phyloP scores from a whole-genome alignment of 2,329 filamentous ascomycete species.

The Ambrosiella xylebori region DNA sequence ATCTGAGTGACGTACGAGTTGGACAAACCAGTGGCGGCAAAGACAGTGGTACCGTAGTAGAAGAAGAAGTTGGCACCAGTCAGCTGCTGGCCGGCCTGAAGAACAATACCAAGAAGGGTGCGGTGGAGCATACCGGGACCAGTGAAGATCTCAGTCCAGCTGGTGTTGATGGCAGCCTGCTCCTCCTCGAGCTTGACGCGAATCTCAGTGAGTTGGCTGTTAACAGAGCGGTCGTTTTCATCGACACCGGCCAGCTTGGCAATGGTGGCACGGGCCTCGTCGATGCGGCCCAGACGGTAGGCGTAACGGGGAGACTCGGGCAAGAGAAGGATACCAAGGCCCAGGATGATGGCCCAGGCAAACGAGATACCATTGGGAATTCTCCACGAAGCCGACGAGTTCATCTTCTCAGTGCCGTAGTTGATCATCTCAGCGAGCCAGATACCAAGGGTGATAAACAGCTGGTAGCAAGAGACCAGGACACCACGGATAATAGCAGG shows the following conservation, averaged over 20 bases:
- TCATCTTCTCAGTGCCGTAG: conserved; percentile 36
- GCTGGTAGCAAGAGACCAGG: conserved; percentile 47
- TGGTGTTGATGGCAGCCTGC: conserved; percentile 28
- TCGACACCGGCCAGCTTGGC: conserved; percentile 28
- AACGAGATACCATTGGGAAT: conserved; percentile 42
- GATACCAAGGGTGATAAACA: conserved; percentile 54
- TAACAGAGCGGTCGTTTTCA: conserved; percentile 24
- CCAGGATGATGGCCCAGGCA: conserved; percentile 36
- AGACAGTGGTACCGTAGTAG: conserved; percentile 49
- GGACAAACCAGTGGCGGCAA: conserved; percentile 43
- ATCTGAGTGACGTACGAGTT: conserved; percentile 53
- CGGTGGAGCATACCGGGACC: conserved; percentile 49
- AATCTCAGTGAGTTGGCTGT: conserved; percentile 34
- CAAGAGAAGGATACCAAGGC: conserved; percentile 32
- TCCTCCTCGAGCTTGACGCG: conserved; percentile 33
- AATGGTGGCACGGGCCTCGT: conserved; percentile 32
- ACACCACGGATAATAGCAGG: conserved; percentile 47
- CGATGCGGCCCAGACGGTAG: conserved; percentile 28
- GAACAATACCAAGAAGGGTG: conserved; percentile 40
- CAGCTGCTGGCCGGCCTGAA: conserved; percentile 51
- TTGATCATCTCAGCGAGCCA: conserved; percentile 41
- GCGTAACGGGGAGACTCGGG: conserved; percentile 38
- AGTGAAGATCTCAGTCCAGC: conserved; percentile 45
- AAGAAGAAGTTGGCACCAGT: conserved; percentile 55
- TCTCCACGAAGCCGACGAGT: conserved; percentile 39